Conservation (phyloP, 2,329 filamentous ascomycete species). For the Emmonsiellopsis sp. region DNA sequence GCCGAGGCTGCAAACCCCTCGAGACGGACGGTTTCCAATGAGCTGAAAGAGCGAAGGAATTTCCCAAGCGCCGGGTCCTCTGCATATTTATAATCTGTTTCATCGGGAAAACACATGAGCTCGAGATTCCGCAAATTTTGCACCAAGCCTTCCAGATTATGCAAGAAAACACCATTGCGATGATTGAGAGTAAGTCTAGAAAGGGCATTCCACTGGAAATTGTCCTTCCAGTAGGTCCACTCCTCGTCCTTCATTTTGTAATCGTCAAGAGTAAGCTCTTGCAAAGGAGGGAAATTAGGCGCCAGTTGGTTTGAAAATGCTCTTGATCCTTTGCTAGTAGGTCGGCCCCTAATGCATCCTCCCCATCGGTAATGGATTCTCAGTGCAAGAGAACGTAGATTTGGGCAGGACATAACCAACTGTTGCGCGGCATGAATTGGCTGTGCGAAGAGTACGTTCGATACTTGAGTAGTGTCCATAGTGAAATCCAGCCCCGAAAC, state of each 20-base stretch:
- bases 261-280: not conserved
- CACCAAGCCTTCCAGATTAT: not conserved
- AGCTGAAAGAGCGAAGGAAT: not conserved
- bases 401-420: not conserved
- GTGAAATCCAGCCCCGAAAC: not conserved
- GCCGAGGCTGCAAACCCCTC: not conserved
- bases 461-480: not conserved
- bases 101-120: not conserved
- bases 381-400: not conserved
- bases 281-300: not conserved
- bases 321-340: not conserved
- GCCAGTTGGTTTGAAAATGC: not conserved
- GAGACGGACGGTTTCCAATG: not conserved
- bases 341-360: not conserved
- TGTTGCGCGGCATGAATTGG: not conserved
- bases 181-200: not conserved
- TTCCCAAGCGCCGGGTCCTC: not conserved
- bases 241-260: not conserved
- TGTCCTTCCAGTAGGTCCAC: not conserved
- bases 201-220: not conserved
- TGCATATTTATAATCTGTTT: not conserved
- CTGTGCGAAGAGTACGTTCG: not conserved
- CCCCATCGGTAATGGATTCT: not conserved
- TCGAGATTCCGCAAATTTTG: not conserved
- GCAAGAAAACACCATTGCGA: not conserved